Percentiles rank a stretch among this genome's conserved stretches.
phyloP scores from a whole-genome alignment of 805 yeast species.

The Metschnikowia similis region DNA sequence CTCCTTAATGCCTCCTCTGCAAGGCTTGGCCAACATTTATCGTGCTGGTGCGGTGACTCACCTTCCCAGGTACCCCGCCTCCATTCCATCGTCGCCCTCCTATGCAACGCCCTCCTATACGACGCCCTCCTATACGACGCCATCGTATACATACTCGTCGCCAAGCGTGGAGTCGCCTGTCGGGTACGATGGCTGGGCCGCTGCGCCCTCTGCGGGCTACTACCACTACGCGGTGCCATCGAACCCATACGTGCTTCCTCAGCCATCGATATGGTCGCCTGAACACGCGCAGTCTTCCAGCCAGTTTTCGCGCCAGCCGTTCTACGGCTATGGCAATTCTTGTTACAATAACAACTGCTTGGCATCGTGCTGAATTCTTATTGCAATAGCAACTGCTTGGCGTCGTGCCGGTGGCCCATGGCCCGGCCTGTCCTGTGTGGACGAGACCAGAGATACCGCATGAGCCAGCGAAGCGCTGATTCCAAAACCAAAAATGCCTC shows the following conservation, averaged over 20 bases:
- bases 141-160: slow-evolving; percentile 19
- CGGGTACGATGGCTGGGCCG: slow-evolving; percentile 17
- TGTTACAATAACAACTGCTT: slow-evolving; percentile 26
- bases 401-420: slow-evolving; percentile 6
- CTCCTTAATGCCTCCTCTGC: slow-evolving; percentile 4
- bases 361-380: slow-evolving; percentile 24
- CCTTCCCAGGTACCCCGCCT: slow-evolving; percentile 4
- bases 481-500: not conserved
- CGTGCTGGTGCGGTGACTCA: slow-evolving; percentile 3
- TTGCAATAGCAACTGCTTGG: slow-evolving; percentile 22
- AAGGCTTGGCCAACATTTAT: not conserved
- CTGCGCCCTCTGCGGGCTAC: not conserved
- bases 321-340: slow-evolving; percentile 33
- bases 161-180: slow-evolving; percentile 27
- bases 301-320: slow-evolving; percentile 11
- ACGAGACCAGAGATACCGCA: not conserved
- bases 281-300: not conserved
- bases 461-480: not conserved
- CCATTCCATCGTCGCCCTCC: slow-evolving; percentile 21
- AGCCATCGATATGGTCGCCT: slow-evolving; percentile 24
- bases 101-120: slow-evolving; percentile 6
- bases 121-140: slow-evolving; percentile 18
- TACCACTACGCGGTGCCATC: slow-evolving; percentile 4
- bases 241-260: slow-evolving; percentile 5
- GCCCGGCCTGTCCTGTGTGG: too few relatives aligned